Percentiles rank a stretch among this genome's conserved stretches.
Evolutionary conservation across 805 yeast genomes (phyloP).

Genomic region (Barnettozyma sp.): DNA sequence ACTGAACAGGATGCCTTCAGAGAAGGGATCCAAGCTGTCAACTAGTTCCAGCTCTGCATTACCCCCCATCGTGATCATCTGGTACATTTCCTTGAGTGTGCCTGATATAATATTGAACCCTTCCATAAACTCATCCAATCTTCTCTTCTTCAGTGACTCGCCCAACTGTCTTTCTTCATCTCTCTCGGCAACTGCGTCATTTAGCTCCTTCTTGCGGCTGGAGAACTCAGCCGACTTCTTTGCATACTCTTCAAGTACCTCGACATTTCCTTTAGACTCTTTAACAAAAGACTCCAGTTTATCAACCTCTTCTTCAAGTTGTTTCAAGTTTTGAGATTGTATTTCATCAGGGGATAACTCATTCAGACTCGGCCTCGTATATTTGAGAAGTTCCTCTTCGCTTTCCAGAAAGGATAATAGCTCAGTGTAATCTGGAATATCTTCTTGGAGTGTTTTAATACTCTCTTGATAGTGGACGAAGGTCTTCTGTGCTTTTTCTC

Average conservation of each 20-base stretch:
- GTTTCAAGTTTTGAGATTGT: slow-evolving; percentile 38
- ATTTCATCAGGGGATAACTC: slow-evolving; percentile 48
- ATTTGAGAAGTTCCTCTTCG: slow-evolving; percentile 26
- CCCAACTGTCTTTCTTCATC: slow-evolving; percentile 54
- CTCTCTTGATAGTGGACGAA: slow-evolving; percentile 30
- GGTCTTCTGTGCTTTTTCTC: slow-evolving; percentile 34
- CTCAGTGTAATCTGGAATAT: slow-evolving; percentile 45
- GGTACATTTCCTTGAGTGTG: slow-evolving; percentile 93
- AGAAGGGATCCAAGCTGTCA: slow-evolving; percentile 94
- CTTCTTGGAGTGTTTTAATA: slow-evolving; percentile 36
- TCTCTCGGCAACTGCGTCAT: slow-evolving; percentile 57
- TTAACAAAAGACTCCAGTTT: slow-evolving; percentile 49
- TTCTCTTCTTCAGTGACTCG: slow-evolving; percentile 62
- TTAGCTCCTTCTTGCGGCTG: slow-evolving; percentile 57
- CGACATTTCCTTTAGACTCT: slow-evolving; percentile 58
- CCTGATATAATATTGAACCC: slow-evolving; percentile 84
- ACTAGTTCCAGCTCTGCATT: slow-evolving; percentile 95
- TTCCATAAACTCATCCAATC: slow-evolving; percentile 86
- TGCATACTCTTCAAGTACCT: slow-evolving; percentile 71
- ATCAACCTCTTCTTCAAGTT: slow-evolving; percentile 44
- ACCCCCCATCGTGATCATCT: slow-evolving; percentile 98
- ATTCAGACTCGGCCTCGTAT: slow-evolving; percentile 28
- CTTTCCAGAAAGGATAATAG: slow-evolving; percentile 21
- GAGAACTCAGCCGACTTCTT: slow-evolving; percentile 56
- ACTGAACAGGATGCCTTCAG: slow-evolving; percentile 93